Evolutionary conservation across 2,329 filamentous ascomycete genomes (phyloP).

Genomic region (Hypoxylon sp.): DNA sequence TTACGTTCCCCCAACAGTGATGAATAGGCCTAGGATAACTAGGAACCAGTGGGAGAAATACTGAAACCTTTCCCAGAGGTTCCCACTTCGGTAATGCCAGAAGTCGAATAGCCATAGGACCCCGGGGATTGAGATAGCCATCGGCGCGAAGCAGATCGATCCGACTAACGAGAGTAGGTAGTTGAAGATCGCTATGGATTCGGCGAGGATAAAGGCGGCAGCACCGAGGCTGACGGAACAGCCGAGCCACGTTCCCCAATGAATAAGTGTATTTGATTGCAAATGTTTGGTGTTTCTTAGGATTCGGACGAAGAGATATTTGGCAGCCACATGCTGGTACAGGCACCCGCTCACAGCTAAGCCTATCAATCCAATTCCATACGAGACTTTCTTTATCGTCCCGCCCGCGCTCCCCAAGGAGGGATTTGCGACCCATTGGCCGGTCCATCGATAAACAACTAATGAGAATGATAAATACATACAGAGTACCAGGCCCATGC

Average conservation of each 20-base stretch:
- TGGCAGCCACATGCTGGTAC: conserved; percentile 55
- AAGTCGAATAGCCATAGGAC: conserved; percentile 59
- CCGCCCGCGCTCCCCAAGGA: conserved; percentile 73
- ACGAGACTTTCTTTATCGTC: conserved; percentile 72
- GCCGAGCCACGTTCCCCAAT: conserved; percentile 54
- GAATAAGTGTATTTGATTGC: conserved; percentile 51
- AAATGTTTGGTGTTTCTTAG: conserved; percentile 53
- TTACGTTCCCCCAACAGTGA: conserved; percentile 44
- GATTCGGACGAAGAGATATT: conserved; percentile 56
- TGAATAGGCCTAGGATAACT: conserved; percentile 39
- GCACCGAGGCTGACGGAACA: conserved; percentile 48
- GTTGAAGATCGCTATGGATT: conserved; percentile 53
- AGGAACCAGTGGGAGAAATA: conserved; percentile 43
- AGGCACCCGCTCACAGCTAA: conserved; percentile 62
- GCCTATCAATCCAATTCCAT: conserved; percentile 71
- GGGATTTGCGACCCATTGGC: conserved; percentile 73
- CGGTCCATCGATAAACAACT: conserved; percentile 74
- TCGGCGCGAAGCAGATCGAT: conserved; percentile 56
- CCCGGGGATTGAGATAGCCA: conserved; percentile 56
- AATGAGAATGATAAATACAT: conserved; percentile 72
- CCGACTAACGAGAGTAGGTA: conserved; percentile 54
- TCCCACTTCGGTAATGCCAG: conserved; percentile 52
- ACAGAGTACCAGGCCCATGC: conserved; percentile 70
- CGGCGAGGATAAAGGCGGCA: conserved; percentile 48
- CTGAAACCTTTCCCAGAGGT: conserved; percentile 30